These are phyloP conservation scores for Ormosia semicastrata DNA, from an alignment of 306 rosid species.

Conservation along the genomic window DNA sequence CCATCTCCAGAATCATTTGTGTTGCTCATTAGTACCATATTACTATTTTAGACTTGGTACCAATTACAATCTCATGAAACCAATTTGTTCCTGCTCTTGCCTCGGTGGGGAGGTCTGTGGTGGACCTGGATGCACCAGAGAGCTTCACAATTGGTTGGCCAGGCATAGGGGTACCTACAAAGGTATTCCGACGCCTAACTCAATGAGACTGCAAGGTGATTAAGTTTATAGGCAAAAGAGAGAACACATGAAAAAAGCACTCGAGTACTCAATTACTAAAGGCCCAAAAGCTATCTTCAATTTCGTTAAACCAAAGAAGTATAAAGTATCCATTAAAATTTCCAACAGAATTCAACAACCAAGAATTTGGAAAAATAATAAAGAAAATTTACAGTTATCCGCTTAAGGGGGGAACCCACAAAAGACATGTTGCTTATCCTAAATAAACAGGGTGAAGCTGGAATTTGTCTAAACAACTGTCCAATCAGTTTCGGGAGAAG, in stretches of 20 bases:
- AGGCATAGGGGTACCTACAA: not conserved
- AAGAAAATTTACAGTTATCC: constrained; percentile 58
- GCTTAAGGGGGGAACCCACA: not conserved
- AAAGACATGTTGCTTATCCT: constrained; percentile 8
- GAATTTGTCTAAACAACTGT: constrained; percentile 41
- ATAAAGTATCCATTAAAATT: constrained; percentile 11
- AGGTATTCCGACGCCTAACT: not conserved
- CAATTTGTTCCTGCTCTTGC: not conserved
- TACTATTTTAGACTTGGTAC: not conserved
- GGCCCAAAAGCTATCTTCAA: not conserved
- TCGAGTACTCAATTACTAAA: not conserved
- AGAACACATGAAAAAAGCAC: not conserved
- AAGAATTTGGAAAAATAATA: constrained; percentile 23
- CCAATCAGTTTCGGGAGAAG: constrained; percentile 45
- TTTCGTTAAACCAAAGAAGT: constrained; percentile 20
- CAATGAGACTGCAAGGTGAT: not conserved
- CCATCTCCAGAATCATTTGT: not conserved
- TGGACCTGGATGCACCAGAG: too few species aligned
- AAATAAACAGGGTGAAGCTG: constrained; percentile 9
- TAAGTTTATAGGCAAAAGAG: not conserved
- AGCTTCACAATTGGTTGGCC: too few species aligned
- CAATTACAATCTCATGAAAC: not conserved
- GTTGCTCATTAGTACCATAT: not conserved
- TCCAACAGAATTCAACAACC: constrained; percentile 10
- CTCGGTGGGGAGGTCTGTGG: too few species aligned